Evolutionary conservation across 2,329 filamentous ascomycete species (phyloP).

Genomic region (Orbilia brochopaga): DNA sequence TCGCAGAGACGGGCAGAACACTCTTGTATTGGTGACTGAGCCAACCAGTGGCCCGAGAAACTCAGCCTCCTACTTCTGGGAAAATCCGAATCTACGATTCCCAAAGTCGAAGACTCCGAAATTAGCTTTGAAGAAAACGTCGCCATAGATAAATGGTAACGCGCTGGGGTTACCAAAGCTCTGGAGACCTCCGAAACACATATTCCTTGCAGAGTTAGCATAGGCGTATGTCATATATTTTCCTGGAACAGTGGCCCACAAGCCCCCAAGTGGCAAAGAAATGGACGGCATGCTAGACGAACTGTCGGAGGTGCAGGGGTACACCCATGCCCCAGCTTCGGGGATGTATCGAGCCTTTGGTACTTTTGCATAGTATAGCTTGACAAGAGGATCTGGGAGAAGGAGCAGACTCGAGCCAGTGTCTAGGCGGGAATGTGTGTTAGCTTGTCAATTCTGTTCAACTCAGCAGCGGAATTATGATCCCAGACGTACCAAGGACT

Average conservation of each 20-base stretch:
- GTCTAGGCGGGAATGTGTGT: slow-evolving; percentile 56
- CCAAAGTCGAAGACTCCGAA: slow-evolving; percentile 85
- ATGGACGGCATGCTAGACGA: slow-evolving; percentile 57
- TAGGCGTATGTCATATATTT: slow-evolving; percentile 58
- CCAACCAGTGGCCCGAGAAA: no score
- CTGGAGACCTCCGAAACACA: slow-evolving; percentile 59
- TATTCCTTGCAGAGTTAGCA: slow-evolving; percentile 45
- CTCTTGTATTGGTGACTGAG: no score
- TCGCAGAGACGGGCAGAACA: no score
- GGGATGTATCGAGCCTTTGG: slow-evolving; percentile 57
- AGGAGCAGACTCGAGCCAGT: slow-evolving; percentile 61
- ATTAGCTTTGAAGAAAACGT: slow-evolving; percentile 89
- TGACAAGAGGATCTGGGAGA: slow-evolving; percentile 57
- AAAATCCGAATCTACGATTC: slow-evolving; percentile 66
- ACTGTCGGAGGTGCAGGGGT: slow-evolving; percentile 57
- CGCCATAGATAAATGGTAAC: slow-evolving; percentile 68
- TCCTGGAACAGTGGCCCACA: slow-evolving; percentile 57
- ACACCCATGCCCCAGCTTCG: slow-evolving; percentile 57
- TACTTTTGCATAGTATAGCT: slow-evolving; percentile 59
- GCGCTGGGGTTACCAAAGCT: slow-evolving; percentile 21
- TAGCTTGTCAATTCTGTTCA: slow-evolving; percentile 29
- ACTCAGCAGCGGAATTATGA: not conserved
- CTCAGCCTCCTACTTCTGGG: slow-evolving; percentile 42
- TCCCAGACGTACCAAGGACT: slow-evolving; percentile 18
- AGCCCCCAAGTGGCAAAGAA: slow-evolving; percentile 56